phyloP scores from a whole-genome alignment of 495 filamentous ascomycete species.

The Baudoinia panamericana region DNA sequence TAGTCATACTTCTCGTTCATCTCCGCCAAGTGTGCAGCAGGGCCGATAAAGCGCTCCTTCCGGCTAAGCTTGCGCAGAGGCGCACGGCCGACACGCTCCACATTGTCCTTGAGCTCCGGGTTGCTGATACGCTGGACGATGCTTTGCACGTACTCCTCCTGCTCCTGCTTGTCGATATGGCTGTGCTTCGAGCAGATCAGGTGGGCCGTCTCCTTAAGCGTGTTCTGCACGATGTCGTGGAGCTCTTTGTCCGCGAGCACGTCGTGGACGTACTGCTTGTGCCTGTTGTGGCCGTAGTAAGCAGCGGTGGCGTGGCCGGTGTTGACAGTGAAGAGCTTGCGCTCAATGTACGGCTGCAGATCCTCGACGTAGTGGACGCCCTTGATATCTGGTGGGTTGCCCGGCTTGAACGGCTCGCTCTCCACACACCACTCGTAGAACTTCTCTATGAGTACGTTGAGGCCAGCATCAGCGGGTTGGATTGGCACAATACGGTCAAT shows the following conservation, averaged over 20 bases:
- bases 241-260: constrained; percentile 58
- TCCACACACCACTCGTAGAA: constrained; percentile 99
- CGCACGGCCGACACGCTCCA: constrained; percentile 90
- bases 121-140: constrained; percentile 89
- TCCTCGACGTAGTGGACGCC: constrained; percentile 88
- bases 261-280: constrained; percentile 78
- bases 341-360: constrained; percentile 90
- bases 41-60: constrained; percentile 90
- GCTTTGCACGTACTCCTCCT: constrained; percentile 79
- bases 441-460: constrained; percentile 90
- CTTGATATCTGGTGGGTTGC: constrained; percentile 56
- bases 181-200: constrained; percentile 80
- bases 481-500: constrained; percentile 95
- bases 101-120: constrained; percentile 81
- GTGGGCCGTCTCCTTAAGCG: constrained; percentile 65
- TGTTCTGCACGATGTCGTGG: constrained; percentile 56
- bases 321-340: constrained; percentile 98
- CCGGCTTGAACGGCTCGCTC: constrained; percentile 56
- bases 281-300: constrained; percentile 77
- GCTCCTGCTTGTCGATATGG: constrained; percentile 55
- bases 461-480: constrained; percentile 60
- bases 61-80: constrained; percentile 83
- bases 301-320: constrained; percentile 94
- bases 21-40: constrained; percentile 73
- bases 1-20: constrained; percentile 53